Evolutionary conservation across 2,329 filamentous ascomycete genomes (phyloP), one percentile per base, ranked within the genome.

Genomic region (Myriosclerotinia duriaeana): DNA sequence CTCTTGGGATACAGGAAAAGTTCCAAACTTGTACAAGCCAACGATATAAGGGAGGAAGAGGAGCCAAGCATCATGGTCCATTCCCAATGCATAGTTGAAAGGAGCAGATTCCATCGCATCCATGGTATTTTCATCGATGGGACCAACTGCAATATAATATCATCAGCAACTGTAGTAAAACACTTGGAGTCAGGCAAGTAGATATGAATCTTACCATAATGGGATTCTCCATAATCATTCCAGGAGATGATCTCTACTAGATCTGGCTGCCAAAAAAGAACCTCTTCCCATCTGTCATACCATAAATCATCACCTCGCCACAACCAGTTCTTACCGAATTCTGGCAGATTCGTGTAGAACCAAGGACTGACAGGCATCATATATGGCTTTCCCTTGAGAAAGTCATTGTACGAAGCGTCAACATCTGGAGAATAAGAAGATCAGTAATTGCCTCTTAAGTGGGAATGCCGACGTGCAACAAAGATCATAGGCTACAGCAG

Each of bases 161-260:
- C 30, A 54, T 54, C 22, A 54, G 53, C 11, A 54, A 38, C n/a
- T 38, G 20, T n/a, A 54, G 17, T 20, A 15, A 20, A 48, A 38
- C 5, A 7, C 34, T 38, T 11, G 17, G n/a, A 36, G 4, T 8
- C 26, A 6, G 15, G 1, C 12, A 36, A 11, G 12, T 14, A 78
- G 75, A 61, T 83, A 71, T 1, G 81, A 36, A 67, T 80, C 17
- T 80, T 80, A 58, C 83, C 81, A 71, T 84, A 83, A 71, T 83
- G 81, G 1, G 81, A 78, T 71, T 85, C 83, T 9, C 82, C 82
- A 65, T 78, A 84, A 66, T 85, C 83, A 67, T 84, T 84, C 81
- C 72, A 79, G 14, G 80, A 80, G 34, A 81, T 71, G 67, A 80
- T 78, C 69, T 71, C 77, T 12, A 84, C 77, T 30, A 80, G 80